Evolutionary conservation across 2,329 filamentous ascomycete species (phyloP).

Genomic region (Zasmidium cellare): DNA sequence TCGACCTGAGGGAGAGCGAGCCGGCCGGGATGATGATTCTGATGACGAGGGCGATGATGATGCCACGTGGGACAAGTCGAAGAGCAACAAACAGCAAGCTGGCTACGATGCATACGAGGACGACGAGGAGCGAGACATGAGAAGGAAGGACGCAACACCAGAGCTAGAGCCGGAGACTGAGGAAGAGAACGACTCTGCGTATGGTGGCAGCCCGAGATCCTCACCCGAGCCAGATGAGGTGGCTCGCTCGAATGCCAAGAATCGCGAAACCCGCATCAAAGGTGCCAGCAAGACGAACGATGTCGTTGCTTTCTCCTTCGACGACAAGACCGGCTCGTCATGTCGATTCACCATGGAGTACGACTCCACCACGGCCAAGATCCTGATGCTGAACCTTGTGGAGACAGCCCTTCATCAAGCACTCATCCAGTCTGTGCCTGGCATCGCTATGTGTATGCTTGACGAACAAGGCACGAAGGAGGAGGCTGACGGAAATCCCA

Average conservation of each 20-base stretch:
- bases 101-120: constrained; percentile 91
- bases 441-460: constrained; percentile 70
- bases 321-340: constrained; percentile 70
- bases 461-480: constrained; percentile 61
- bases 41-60: constrained; percentile 56
- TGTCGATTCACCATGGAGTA: constrained; percentile 84
- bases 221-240: constrained; percentile 36
- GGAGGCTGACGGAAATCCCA: constrained; percentile 36
- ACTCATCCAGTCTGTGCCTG: constrained; percentile 82
- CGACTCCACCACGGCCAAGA: constrained; percentile 75
- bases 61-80: constrained; percentile 69
- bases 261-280: constrained; percentile 65
- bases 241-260: constrained; percentile 41
- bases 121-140: constrained; percentile 80
- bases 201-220: constrained; percentile 47
- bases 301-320: constrained; percentile 76
- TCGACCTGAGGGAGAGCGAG: constrained; percentile 47
- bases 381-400: constrained; percentile 89
- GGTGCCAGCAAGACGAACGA: constrained; percentile 58
- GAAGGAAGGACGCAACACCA: constrained; percentile 38
- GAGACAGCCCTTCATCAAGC: constrained; percentile 76
- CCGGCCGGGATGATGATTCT: constrained; percentile 70
- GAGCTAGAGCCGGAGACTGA: constrained; percentile 54
- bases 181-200: constrained; percentile 55
- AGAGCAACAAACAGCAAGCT: constrained; percentile 74